Conservation (phyloP, 176 grass and related monocot genomes). For the Secale cereale region DNA sequence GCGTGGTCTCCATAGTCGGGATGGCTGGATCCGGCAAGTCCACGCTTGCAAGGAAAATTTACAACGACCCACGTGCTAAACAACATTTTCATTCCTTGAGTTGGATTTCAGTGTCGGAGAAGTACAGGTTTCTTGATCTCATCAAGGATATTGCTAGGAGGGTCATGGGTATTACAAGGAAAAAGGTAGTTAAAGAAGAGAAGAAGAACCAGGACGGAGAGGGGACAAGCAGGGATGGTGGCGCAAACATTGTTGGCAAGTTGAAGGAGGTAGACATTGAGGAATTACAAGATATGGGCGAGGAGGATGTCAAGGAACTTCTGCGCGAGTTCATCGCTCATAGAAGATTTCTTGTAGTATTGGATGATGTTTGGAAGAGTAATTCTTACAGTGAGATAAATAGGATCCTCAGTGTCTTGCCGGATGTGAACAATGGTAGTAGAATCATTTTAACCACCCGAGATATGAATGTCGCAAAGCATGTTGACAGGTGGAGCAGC, state of each 20-base stretch:
- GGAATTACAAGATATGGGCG: neutral
- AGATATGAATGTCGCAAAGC: neutral
- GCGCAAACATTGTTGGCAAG: neutral
- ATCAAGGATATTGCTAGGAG: neutral
- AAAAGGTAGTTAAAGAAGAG: neutral
- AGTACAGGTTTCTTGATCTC: neutral
- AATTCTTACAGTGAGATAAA: neutral
- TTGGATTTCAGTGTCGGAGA: neutral
- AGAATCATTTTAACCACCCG: neutral
- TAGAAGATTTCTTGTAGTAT: neutral
- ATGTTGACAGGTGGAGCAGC: neutral
- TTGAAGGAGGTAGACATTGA: neutral
- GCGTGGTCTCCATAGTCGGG: neutral
- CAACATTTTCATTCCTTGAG: neutral
- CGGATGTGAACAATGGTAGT: neutral
- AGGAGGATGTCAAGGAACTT: neutral
- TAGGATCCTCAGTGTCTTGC: neutral
- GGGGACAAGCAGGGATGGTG: neutral
- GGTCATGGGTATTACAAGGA: neutral
- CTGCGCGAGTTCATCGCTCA: neutral
- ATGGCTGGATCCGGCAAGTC: neutral
- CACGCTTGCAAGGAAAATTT: neutral
- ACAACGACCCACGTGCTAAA: neutral
- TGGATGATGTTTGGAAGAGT: neutral
- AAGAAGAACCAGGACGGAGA: neutral